Conservation (phyloP, 169 alveolate genomes). For the Theileria parva region DNA sequence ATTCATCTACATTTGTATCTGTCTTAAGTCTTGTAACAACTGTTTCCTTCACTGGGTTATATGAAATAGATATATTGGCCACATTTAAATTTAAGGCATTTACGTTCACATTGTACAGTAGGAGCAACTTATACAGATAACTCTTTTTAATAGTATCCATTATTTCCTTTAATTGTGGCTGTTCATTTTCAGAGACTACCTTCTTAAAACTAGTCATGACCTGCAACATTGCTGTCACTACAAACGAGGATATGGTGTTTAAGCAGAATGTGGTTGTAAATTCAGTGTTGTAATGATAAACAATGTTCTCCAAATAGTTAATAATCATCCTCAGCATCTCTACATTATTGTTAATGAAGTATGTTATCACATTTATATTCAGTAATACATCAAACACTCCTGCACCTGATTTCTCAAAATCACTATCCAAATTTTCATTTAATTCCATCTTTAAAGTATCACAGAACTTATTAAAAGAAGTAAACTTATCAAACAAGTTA, state of each 20-base stretch:
- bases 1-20: not conserved
- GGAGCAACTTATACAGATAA: not conserved
- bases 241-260: not conserved
- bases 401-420: not conserved
- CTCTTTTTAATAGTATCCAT: not conserved
- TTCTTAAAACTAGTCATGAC: not conserved
- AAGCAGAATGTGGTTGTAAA: not conserved
- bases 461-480: not conserved
- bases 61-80: not conserved
- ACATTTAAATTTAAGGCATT: not conserved
- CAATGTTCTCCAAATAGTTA: constrained; percentile 4
- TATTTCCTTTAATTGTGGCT: constrained; percentile 1
- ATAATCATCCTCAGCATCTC: constrained; percentile 1
- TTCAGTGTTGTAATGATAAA: constrained; percentile 3
- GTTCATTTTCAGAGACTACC: not conserved
- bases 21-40: not conserved
- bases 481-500: not conserved
- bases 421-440: not conserved
- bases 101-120: not conserved
- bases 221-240: not conserved
- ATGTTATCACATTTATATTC: not conserved
- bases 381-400: constrained; percentile 7
- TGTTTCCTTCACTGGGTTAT: not conserved
- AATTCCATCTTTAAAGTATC: not conserved
- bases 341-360: constrained; percentile 15